phyloP scores from a whole-genome alignment of 495 filamentous ascomycete species.

The Lepraria neglecta region DNA sequence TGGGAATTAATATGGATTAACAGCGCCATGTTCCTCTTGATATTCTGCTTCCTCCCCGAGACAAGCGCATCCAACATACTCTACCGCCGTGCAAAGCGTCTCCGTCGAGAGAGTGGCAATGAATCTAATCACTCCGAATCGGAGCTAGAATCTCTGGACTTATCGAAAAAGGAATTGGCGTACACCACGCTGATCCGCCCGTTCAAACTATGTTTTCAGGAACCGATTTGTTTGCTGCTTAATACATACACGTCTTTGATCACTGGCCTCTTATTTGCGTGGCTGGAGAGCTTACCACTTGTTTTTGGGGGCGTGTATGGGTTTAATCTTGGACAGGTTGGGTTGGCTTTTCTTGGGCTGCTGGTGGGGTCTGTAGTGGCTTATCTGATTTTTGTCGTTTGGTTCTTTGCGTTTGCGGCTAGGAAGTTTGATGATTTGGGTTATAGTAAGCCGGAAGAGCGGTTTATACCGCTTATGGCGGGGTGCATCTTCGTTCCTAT shows the following conservation, averaged over 20 bases:
- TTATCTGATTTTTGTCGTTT: slow-evolving; percentile 54
- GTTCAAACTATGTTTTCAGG: slow-evolving; percentile 35
- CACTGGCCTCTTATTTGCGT: slow-evolving; percentile 71
- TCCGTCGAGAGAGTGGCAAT: slow-evolving; percentile 58
- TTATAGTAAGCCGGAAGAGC: slow-evolving; percentile 44
- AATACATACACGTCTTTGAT: slow-evolving; percentile 57
- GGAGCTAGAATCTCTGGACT: slow-evolving; percentile 80
- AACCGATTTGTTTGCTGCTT: slow-evolving; percentile 47
- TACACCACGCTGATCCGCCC: slow-evolving; percentile 66
- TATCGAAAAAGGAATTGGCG: slow-evolving; percentile 66
- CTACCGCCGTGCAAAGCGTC: slow-evolving; percentile 63
- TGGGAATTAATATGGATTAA: slow-evolving; percentile 64
- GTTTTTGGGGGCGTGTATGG: slow-evolving; percentile 67
- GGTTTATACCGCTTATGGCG: slow-evolving; percentile 52
- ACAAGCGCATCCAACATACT: slow-evolving; percentile 77
- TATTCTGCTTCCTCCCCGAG: slow-evolving; percentile 66
- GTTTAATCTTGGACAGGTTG: slow-evolving; percentile 58
- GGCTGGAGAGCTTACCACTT: slow-evolving; percentile 69
- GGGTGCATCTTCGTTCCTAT: slow-evolving; percentile 48
- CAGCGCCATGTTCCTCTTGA: slow-evolving; percentile 51
- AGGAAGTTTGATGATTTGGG: slow-evolving; percentile 37
- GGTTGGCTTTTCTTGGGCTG: slow-evolving; percentile 69
- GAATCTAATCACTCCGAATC: slow-evolving; percentile 85
- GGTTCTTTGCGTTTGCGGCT: slow-evolving; percentile 52
- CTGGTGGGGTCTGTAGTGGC: slow-evolving; percentile 48